Evolutionary conservation across 2,329 filamentous ascomycete species (phyloP), one percentile per base, ranked within the genome.

Genomic region (Cercospora berteroae): DNA sequence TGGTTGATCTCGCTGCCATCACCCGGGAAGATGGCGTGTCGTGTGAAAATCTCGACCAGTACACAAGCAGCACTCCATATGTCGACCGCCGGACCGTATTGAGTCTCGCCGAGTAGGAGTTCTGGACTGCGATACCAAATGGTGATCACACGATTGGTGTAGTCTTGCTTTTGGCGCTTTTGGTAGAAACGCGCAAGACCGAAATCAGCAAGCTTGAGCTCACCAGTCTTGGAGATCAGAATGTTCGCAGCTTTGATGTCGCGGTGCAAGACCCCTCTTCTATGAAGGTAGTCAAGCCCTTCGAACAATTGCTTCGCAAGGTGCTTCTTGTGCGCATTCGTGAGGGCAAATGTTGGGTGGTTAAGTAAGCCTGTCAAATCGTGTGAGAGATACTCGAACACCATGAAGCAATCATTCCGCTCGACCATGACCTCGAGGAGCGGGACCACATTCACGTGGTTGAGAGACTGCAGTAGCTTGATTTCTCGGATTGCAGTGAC

Each of bases 241-340:
- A 98, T 98, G 75, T 99, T 99, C 66, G 95, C 95, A 1, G 95
- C 95, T 80, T 99, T 99, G 81, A 99, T 98, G 76, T 99, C 95
- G 68, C 95, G 91, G 79, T 99, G 95, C 3, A 99, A 83, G 12
- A 99, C 94, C n/a, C 95, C 93, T 39, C 93, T 87, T 57, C 90
- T 89, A 78, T 99, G 95, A 1, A 99, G 87, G 76, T 98, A 99
- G 76, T 96, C 92, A 4, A 99, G 85, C 0, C 93, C 94, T 77
- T 96, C 90, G 74, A 99, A 98, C 71, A 99, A 87, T 76, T 99
- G 95, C 77, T 89, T 91, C 0, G 93, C 93, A 36, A 99, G 85
- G 77, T 99, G 89, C 80, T 99, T 99, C 80, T 93, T 96, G 78
- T 98, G 94, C 0, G 90, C 88, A 4, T 88, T 82, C 42, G 95